Conservation (phyloP, 495 filamentous ascomycete species). For the Lasiosphaeris hirsuta region DNA sequence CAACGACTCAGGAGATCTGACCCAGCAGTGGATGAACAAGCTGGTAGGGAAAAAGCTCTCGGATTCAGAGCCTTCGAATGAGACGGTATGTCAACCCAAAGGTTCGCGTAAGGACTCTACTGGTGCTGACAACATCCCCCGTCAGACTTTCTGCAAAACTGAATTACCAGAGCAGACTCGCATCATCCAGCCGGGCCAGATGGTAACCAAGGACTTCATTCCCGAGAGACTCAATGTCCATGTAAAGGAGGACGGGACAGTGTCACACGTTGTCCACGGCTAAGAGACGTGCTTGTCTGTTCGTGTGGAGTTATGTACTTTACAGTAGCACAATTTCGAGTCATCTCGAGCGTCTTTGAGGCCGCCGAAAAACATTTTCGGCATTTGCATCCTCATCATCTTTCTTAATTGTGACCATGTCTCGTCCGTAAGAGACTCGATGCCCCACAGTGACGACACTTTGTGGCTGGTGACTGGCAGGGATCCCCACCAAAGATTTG, state of each 20-base stretch:
- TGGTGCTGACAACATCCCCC: not conserved
- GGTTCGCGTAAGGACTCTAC: not conserved
- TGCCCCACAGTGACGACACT: constrained; percentile 14
- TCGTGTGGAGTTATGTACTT: not conserved
- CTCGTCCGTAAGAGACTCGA: too few relatives aligned
- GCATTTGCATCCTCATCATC: not conserved
- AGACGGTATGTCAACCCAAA: constrained; percentile 34
- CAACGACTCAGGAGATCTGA: constrained; percentile 49
- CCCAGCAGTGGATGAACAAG: constrained; percentile 68
- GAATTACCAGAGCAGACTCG: constrained; percentile 68
- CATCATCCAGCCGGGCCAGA: constrained; percentile 60
- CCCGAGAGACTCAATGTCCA: constrained; percentile 68
- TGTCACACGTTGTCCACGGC: constrained; percentile 63
- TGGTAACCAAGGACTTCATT: constrained; percentile 60
- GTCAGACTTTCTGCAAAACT: constrained; percentile 68
- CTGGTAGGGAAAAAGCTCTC: constrained; percentile 68
- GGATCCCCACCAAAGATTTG: constrained; percentile 15
- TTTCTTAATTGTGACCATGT: not conserved
- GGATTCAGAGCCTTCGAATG: constrained; percentile 38
- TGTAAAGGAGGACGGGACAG: constrained; percentile 66
- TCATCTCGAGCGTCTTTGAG: too few relatives aligned
- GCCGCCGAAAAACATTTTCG: not conserved
- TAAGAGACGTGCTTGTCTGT: constrained; percentile 33
- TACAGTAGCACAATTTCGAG: too few relatives aligned
- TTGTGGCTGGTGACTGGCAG: not conserved